Conservation (phyloP, 2,329 filamentous ascomycete species). For the Fusarium mexicanum region DNA sequence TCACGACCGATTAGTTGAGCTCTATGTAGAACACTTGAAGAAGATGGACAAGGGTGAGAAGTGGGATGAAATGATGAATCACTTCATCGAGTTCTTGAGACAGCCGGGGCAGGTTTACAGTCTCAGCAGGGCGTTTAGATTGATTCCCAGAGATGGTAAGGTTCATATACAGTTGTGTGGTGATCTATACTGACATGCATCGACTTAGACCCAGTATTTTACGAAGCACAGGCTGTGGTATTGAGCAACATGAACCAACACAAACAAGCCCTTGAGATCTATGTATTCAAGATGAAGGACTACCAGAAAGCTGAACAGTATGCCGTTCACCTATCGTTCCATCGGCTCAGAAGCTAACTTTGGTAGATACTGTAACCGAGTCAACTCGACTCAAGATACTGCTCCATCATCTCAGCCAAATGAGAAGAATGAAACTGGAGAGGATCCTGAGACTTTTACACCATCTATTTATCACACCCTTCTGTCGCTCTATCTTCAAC, state of each 20-base stretch:
- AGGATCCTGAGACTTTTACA: conserved; percentile 60
- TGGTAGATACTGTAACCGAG: conserved; percentile 84
- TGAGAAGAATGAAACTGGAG: conserved; percentile 47
- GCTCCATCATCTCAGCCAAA: conserved; percentile 48
- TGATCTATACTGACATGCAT: conserved; percentile 13
- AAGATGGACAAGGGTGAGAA: conserved; percentile 55
- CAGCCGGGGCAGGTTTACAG: conserved; percentile 81
- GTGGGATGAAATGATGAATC: conserved; percentile 68
- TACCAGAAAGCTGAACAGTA: conserved; percentile 93
- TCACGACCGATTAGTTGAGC: conserved; percentile 82
- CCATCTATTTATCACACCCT: conserved; percentile 92
- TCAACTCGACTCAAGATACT: conserved; percentile 71
- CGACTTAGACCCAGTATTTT: conserved; percentile 79
- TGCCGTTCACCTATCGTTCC: conserved; percentile 44
- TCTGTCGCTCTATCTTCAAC: conserved; percentile 87
- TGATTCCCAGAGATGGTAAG: conserved; percentile 83
- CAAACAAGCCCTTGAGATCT: conserved; percentile 95
- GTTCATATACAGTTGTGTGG: background rate
- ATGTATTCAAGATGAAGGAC: conserved; percentile 92
- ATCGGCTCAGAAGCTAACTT: conserved; percentile 31
- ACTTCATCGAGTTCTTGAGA: conserved; percentile 78
- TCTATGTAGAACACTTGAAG: conserved; percentile 69
- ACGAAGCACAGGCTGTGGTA: conserved; percentile 88
- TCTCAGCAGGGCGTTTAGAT: conserved; percentile 76
- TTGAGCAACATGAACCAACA: conserved; percentile 96